These are phyloP conservation scores for Epichloe gansuensis DNA, from an alignment of 2,329 filamentous ascomycete species.

Conservation along the genomic window DNA sequence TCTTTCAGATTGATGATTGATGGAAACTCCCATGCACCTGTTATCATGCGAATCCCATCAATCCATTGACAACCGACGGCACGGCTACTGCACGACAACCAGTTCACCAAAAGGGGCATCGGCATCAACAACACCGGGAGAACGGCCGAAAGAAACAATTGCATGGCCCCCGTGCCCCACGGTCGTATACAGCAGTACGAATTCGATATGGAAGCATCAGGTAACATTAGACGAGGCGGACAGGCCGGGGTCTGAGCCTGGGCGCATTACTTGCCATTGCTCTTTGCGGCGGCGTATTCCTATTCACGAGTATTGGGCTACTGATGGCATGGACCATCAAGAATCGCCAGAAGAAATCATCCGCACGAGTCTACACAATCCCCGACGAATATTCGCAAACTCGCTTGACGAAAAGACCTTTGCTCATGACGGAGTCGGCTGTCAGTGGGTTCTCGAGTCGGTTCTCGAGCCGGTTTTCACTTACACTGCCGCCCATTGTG, in stretches of 20 bases:
- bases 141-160: neutral
- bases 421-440: slow-evolving; percentile 9
- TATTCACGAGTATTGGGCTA: slow-evolving; percentile 31
- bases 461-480: slow-evolving; percentile 19
- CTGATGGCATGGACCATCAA: slow-evolving; percentile 28
- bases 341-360: slow-evolving; percentile 9
- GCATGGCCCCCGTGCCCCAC: neutral
- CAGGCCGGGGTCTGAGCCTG: slow-evolving; percentile 16
- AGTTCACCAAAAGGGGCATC: neutral
- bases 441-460: slow-evolving; percentile 10
- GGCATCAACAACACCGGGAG: neutral
- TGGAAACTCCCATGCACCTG: neutral
- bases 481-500: slow-evolving; percentile 16
- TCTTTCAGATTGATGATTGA: neutral
- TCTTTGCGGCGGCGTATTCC: slow-evolving; percentile 32
- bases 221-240: slow-evolving; percentile 1
- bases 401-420: slow-evolving; percentile 20
- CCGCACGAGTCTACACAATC: slow-evolving; percentile 18
- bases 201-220: slow-evolving; percentile 1
- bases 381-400: slow-evolving; percentile 15
- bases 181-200: neutral
- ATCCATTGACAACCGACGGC: neutral
- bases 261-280: slow-evolving; percentile 33
- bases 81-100: neutral
- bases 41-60: neutral